Conservation (phyloP, 2,329 filamentous ascomycete species). For the Epichloe glyceriae region DNA sequence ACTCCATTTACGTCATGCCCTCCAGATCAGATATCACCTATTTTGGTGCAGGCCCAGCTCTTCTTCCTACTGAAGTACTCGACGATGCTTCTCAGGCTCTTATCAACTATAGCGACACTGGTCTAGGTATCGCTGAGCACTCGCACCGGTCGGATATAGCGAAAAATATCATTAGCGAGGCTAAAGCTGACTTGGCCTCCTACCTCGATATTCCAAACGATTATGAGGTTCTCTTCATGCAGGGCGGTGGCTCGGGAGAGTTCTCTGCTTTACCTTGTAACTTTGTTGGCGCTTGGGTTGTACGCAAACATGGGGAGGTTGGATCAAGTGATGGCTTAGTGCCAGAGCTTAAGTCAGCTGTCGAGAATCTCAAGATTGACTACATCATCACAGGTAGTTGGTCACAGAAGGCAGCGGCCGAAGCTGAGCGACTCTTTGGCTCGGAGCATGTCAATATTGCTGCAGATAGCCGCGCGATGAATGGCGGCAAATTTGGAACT, state of each 20-base stretch:
- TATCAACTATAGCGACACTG: conserved; percentile 67
- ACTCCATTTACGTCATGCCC: conserved; percentile 1
- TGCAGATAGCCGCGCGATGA: conserved; percentile 50
- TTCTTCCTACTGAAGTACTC: conserved; percentile 69
- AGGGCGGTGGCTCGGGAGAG: conserved; percentile 71
- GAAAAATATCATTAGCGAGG: conserved; percentile 62
- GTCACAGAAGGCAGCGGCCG: conserved; percentile 76
- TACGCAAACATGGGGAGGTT: conserved; percentile 48
- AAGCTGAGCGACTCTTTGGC: conserved; percentile 67
- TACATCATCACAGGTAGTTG: conserved; percentile 81
- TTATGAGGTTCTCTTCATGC: conserved; percentile 83
- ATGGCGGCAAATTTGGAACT: conserved; percentile 71
- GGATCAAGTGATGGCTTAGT: conserved; percentile 14
- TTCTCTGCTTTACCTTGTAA: conserved; percentile 81
- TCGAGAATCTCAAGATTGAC: conserved; percentile 65
- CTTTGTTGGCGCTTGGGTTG: conserved; percentile 71
- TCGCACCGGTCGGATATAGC: conserved; percentile 77
- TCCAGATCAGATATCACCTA: conserved; percentile 59
- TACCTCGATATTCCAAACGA: conserved; percentile 74
- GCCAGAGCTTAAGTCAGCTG: conserved; percentile 42
- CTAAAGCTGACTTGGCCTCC: conserved; percentile 58
- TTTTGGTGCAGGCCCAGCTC: conserved; percentile 85
- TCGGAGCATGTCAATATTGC: conserved; percentile 69
- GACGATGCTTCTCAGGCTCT: conserved; percentile 65
- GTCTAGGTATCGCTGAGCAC: conserved; percentile 77